Base-by-base conservation (phyloP, 345 rosid species). In the Bruguiera sexangula region DNA sequence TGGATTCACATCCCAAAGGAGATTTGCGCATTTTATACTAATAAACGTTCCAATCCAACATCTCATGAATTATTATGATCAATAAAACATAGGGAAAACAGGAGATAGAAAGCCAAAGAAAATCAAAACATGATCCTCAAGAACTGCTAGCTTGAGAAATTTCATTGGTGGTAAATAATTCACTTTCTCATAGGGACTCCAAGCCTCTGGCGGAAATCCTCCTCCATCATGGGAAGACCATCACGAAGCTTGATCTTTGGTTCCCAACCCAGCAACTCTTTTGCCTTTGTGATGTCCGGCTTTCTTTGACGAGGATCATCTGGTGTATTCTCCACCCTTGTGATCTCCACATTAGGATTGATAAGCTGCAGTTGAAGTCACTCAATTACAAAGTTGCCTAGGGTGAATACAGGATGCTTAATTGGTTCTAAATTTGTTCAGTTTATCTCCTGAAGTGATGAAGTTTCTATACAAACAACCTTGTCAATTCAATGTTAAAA, bases 291-390 rank as follows among this genome's bases (percentile, higher is more conserved):
- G 75, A 91, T 94, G 70, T 85, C 89, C 1, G 97, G 98, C 80
- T 91, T 94, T 76, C 98, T 87, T 76, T 94, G 97, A 10, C 83
- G 92, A 10, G 98, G 98, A 84, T 94, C 98, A 73, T 94, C 96
- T 0, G 97, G 98, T 55, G 97, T 94, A 78, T 91, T 94, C 77
- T 94, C 97, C 34, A 91, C 97, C 83, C 36, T 70, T 36, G 55
- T 54, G 67, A 94, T 89, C 79, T 91, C 78, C 63, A 89, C 91
- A 36, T 83, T 80, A 26, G 90, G 92, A 70, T 91, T 89, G 27
- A 94, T 89, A 19, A 91, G 89, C 97, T 91, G 82, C 79, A 79
- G 50, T 29, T 46, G 59, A 57, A 36, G 26, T 24, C 59, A 55
- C 27, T 26, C 13, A 24, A 10, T 56, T 24, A 56, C 50, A 43